Evolutionary conservation across 331 rosid genomes (phyloP).

Genomic region (Rosa hybrid): DNA sequence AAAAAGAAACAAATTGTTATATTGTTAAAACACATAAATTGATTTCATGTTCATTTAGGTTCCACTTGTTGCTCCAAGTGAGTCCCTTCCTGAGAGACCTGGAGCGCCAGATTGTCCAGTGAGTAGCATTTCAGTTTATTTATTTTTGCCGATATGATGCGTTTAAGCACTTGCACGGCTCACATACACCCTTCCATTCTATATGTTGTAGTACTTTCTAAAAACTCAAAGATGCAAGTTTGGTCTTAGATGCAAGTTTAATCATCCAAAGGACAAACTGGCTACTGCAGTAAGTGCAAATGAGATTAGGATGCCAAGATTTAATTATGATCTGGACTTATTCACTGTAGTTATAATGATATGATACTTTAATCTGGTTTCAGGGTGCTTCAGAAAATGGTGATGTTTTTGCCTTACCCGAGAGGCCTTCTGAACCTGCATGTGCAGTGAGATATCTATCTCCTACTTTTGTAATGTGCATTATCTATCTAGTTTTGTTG

Average conservation of each 20-base stretch:
- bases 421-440: constrained; percentile 81
- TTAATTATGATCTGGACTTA: constrained; percentile 5
- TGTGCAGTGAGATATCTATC: constrained; percentile 73
- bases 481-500: constrained; percentile 15
- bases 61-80: constrained; percentile 59
- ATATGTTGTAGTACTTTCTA: constrained; percentile 69
- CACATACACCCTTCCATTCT: constrained; percentile 25
- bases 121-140: constrained; percentile 37
- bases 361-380: constrained; percentile 19
- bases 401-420: constrained; percentile 67
- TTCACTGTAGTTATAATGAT: constrained; percentile 14
- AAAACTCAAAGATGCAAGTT: constrained; percentile 95
- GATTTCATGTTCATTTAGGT: constrained; percentile 54
- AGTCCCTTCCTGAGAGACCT: constrained; percentile 79
- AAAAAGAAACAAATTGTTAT: background rate
- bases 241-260: constrained; percentile 90
- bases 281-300: constrained; percentile 34
- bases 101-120: constrained; percentile 93
- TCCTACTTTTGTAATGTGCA: constrained; percentile 19
- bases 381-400: constrained; percentile 61
- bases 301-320: constrained; percentile 9
- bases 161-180: constrained; percentile 22
- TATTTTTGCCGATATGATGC: background rate
- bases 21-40: constrained; percentile 1
- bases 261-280: constrained; percentile 71